Conservation (phyloP, 2,329 filamentous ascomycete genomes). For the Knufia petricola region DNA sequence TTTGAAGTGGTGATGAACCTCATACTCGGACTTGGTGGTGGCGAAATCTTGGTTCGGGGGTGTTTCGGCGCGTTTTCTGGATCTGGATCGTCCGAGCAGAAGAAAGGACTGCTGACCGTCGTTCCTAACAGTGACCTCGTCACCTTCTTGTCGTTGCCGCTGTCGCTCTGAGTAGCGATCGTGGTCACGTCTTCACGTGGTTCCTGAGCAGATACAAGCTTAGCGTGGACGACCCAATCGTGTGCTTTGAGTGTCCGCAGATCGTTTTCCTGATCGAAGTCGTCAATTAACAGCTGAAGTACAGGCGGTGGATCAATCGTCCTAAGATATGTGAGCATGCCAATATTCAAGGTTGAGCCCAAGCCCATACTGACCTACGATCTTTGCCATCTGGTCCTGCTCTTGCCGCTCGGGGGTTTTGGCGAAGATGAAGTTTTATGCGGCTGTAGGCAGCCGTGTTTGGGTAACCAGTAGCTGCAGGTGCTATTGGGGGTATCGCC, state of each 20-base stretch:
- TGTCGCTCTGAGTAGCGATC: slow-evolving; percentile 17
- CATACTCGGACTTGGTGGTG: slow-evolving; percentile 14
- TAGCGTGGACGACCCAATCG: slow-evolving; percentile 35
- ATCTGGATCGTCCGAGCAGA: slow-evolving; percentile 35
- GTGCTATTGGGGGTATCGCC: neutral
- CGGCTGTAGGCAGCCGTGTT: slow-evolving; percentile 14
- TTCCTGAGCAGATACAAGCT: slow-evolving; percentile 28
- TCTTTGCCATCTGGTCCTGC: slow-evolving; percentile 39
- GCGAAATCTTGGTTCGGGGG: slow-evolving; percentile 20
- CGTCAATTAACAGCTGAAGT: slow-evolving; percentile 36
- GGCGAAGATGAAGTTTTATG: slow-evolving; percentile 35
- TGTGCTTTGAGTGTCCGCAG: slow-evolving; percentile 28
- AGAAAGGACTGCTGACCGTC: slow-evolving; percentile 32
- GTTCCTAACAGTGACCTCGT: slow-evolving; percentile 20
- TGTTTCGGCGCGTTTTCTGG: slow-evolving; percentile 33
- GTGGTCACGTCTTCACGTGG: slow-evolving; percentile 19
- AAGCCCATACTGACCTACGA: slow-evolving; percentile 34
- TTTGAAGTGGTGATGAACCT: slow-evolving; percentile 13
- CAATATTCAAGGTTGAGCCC: slow-evolving; percentile 35
- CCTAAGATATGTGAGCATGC: slow-evolving; percentile 30
- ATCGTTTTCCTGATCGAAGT: slow-evolving; percentile 35
- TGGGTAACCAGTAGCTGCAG: neutral
- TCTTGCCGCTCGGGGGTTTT: slow-evolving; percentile 38
- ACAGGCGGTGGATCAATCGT: slow-evolving; percentile 40
- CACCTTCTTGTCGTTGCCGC: slow-evolving; percentile 18